Conservation (phyloP, 257 asterid species). For the Penstemon davidsonii region DNA sequence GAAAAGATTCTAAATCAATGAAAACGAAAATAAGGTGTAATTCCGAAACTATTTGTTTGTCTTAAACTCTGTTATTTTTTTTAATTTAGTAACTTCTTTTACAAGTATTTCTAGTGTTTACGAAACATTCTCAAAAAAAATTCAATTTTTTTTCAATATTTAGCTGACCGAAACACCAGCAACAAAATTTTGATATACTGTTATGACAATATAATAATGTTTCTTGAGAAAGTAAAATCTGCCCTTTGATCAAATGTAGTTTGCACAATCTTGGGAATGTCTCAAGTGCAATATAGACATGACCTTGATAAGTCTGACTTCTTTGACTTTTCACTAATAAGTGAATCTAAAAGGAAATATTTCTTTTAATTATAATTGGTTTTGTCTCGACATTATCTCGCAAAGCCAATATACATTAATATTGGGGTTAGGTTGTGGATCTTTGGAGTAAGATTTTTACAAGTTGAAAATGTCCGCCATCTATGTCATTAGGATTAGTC, state of each 20-base stretch:
- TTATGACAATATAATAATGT: background rate
- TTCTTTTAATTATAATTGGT: background rate
- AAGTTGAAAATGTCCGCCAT: background rate
- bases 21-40: too few species aligned
- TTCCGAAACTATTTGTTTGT: too few species aligned
- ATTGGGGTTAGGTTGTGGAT: background rate
- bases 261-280: constrained; percentile 19
- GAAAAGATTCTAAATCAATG: too few species aligned
- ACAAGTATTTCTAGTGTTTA: too few species aligned
- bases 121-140: too few species aligned
- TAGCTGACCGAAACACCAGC: too few species aligned
- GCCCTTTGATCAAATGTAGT: background rate
- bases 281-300: background rate
- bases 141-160: too few species aligned
- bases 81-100: too few species aligned
- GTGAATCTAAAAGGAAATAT: background rate
- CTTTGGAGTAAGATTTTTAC: constrained; percentile 2
- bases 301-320: background rate
- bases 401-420: constrained; percentile 14
- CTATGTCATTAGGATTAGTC: background rate
- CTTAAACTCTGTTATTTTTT: too few species aligned
- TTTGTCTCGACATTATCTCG: constrained; percentile 23
- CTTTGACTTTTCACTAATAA: too few species aligned
- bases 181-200: background rate
- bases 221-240: background rate